A percentile compares a stretch with the other conserved stretches of the same genome.
These are phyloP conservation scores for Limnanthes douglasii DNA, from an alignment of 345 rosid genomes.

Conservation along the genomic window DNA sequence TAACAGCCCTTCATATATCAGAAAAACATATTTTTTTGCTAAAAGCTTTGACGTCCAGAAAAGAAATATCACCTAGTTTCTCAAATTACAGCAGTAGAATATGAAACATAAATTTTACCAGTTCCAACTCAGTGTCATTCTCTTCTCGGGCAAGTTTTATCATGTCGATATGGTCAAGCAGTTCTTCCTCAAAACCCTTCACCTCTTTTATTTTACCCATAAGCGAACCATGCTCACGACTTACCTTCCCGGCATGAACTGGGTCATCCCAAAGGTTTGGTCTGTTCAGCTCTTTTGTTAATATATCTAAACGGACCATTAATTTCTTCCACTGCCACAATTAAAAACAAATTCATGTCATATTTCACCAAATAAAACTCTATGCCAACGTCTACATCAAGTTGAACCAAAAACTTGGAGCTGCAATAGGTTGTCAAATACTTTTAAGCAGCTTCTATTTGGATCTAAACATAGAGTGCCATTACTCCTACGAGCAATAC, in stretches of 20 bases:
- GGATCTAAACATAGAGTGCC: no score
- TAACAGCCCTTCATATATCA: no score
- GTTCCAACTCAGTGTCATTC: constrained; percentile 77
- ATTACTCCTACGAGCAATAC: no score
- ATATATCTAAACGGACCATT: constrained; percentile 38
- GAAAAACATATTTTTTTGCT: no score
- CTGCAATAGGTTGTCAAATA: no score
- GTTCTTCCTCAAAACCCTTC: constrained; percentile 52
- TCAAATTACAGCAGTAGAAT: no score
- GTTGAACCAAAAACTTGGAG: no score
- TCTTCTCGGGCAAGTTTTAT: constrained; percentile 87
- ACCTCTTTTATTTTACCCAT: constrained; percentile 66
- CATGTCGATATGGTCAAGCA: constrained; percentile 94
- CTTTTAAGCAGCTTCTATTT: no score
- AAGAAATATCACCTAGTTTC: no score
- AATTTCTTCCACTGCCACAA: constrained; percentile 69
- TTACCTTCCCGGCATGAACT: constrained; percentile 66
- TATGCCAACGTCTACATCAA: no score
- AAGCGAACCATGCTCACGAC: constrained; percentile 76
- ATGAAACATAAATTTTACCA: no score
- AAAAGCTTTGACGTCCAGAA: no score
- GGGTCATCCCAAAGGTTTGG: constrained; percentile 87
- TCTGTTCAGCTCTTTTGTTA: constrained; percentile 56
- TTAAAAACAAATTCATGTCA: constrained; percentile 4
- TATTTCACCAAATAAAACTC: background rate